phyloP scores from a whole-genome alignment of 129 eudicot species.

The Centrapalus pauciflorus region DNA sequence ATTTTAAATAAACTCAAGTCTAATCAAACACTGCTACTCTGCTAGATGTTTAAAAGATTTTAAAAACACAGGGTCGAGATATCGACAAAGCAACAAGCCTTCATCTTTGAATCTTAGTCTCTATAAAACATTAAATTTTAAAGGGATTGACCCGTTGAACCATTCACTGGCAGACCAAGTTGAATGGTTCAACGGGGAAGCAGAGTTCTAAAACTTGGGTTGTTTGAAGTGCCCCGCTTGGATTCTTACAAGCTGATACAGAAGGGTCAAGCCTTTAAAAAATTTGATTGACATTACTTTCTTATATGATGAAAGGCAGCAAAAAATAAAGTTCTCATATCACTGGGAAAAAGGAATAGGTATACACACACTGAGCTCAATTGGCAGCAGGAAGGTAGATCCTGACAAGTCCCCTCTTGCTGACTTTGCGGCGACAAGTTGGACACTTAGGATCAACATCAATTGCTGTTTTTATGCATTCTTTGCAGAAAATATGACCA shows the following conservation, averaged over 20 bases:
- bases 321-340: background rate
- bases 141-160: background rate
- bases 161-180: background rate
- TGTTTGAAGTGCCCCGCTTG: no score
- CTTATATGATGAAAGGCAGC: background rate
- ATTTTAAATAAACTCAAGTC: no score
- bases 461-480: constrained; percentile 40
- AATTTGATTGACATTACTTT: background rate
- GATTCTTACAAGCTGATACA: background rate
- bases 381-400: constrained; percentile 39
- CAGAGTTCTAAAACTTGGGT: background rate
- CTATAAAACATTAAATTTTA: no score
- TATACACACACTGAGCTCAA: constrained; percentile 8
- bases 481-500: constrained; percentile 58
- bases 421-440: constrained; percentile 34
- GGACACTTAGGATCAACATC: constrained; percentile 37
- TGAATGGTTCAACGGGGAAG: background rate
- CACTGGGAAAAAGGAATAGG: background rate
- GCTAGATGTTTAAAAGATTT: no score
- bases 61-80: no score
- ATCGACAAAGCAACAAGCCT: no score
- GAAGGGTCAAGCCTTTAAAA: background rate
- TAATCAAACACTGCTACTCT: no score
- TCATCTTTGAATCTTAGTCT: no score
- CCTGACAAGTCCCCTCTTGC: constrained; percentile 25